Percentiles rank a stretch among this genome's conserved stretches.
phyloP scores from a whole-genome alignment of 176 grass and related monocot species.

The Paspalum vaginatum region DNA sequence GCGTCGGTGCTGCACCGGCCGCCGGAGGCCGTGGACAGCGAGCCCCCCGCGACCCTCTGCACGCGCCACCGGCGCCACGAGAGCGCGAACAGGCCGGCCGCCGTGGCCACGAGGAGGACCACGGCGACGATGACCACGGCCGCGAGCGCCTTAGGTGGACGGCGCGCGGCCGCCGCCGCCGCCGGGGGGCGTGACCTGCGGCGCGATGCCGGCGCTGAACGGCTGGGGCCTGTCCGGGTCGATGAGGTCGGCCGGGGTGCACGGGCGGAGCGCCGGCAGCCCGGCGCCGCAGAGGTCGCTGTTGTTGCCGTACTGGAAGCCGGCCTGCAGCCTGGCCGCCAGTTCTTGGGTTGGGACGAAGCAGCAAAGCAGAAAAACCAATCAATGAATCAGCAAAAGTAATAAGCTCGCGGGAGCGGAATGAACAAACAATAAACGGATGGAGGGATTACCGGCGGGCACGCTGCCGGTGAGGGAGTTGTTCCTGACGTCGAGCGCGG shows the following conservation, averaged over 20 bases:
- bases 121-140: conserved; percentile 50
- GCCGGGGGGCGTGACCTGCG: conserved; percentile 42
- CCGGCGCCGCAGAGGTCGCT: conserved; percentile 69
- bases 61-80: conserved; percentile 54
- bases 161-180: conserved; percentile 31
- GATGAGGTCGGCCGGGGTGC: conserved; percentile 73
- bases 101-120: conserved; percentile 42
- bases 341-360: conserved; percentile 47
- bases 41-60: conserved; percentile 39
- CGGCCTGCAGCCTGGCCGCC: conserved; percentile 59
- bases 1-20: conserved; percentile 37
- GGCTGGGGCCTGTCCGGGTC: conserved; percentile 74
- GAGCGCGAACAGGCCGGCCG: conserved; percentile 54
- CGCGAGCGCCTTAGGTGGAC: conserved; percentile 56
- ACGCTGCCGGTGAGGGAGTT: conserved; percentile 94
- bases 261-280: conserved; percentile 59
- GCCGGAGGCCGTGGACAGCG: neutral
- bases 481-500: conserved; percentile 74
- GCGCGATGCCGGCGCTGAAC: conserved; percentile 67
- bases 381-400: too few relatives aligned
- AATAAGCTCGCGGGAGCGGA: too few relatives aligned
- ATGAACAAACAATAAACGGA: too few relatives aligned
- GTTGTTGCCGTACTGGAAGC: conserved; percentile 87
- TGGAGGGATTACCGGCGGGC: conserved; percentile 62
- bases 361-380: too few relatives aligned